These are phyloP conservation scores for Penicillium sp. DNA, from an alignment of 2,329 filamentous ascomycete genomes.

Conservation along the genomic window DNA sequence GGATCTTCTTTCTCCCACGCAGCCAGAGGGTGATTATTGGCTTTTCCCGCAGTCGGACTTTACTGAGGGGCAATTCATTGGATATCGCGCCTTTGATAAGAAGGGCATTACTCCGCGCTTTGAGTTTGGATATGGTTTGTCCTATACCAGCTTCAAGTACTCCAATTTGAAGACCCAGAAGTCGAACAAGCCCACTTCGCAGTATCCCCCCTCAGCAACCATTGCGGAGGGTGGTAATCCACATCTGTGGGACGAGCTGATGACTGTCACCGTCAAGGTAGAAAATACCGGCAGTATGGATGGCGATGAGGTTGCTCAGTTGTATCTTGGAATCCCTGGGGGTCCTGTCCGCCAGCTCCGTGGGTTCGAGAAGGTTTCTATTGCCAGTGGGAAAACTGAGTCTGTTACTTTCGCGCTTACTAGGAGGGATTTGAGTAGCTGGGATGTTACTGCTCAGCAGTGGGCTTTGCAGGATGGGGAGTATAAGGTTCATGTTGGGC, in stretches of 20 bases:
- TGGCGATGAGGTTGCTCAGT: conserved; percentile 57
- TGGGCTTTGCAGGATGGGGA: conserved; percentile 13
- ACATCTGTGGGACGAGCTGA: conserved; percentile 57
- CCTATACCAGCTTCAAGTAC: conserved; percentile 33
- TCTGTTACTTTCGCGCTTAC: conserved; percentile 50
- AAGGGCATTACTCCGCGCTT: conserved; percentile 41
- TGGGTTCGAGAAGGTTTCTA: conserved; percentile 56
- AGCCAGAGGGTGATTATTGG: conserved; percentile 19
- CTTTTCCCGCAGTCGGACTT: conserved; percentile 45
- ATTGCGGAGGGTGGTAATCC: conserved; percentile 61
- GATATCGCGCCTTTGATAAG: conserved; percentile 58
- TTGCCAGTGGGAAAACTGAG: conserved; percentile 46
- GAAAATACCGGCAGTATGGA: conserved; percentile 54
- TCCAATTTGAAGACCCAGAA: conserved; percentile 16
- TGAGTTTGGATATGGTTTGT: conserved; percentile 44
- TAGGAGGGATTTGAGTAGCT: conserved; percentile 34
- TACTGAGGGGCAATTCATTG: conserved; percentile 57
- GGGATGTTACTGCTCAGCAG: conserved; percentile 33
- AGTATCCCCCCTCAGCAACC: conserved; percentile 20
- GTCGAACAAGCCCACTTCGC: neutral
- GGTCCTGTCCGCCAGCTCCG: conserved; percentile 47
- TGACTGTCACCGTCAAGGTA: conserved; percentile 51
- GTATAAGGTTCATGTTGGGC: conserved; percentile 28
- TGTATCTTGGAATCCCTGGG: conserved; percentile 53
- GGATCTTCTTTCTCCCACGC: conserved; percentile 14